phyloP scores from a whole-genome alignment of 83 land plant genomes.

The Thuja plicata region DNA sequence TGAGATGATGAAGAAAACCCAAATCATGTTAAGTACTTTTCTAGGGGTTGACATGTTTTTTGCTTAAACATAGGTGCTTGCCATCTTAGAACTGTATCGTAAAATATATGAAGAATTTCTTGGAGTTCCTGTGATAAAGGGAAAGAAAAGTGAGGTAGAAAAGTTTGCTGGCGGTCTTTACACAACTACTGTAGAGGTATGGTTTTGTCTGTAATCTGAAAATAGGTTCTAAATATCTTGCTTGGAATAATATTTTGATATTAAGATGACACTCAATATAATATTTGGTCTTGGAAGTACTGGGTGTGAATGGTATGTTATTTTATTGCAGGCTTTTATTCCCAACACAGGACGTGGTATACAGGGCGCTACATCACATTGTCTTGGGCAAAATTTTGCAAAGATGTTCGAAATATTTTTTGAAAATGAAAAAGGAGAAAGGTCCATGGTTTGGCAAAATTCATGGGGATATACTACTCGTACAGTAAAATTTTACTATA shows the following conservation, averaged over 20 bases:
- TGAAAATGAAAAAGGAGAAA: conserved; percentile 95
- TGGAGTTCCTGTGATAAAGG: conserved; percentile 94
- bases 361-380: conserved; percentile 99
- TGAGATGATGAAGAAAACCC: background rate
- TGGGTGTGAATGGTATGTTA: background rate
- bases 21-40: background rate
- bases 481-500: conserved; percentile 47
- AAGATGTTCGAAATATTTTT: conserved; percentile 95
- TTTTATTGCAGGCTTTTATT: conserved; percentile 77
- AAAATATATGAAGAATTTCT: conserved; percentile 92
- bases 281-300: background rate
- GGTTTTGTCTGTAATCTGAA: background rate
- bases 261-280: conserved; percentile 3
- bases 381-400: conserved; percentile 98
- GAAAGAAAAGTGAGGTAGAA: conserved; percentile 91
- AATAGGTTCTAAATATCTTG: background rate
- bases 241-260: background rate
- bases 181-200: conserved; percentile 98
- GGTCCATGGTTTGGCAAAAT: conserved; percentile 95
- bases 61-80: conserved; percentile 57
- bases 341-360: conserved; percentile 96
- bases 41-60: background rate
- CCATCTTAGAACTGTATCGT: conserved; percentile 86
- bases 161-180: conserved; percentile 99
- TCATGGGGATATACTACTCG: conserved; percentile 98